Percentiles rank a stretch among this genome's conserved stretches.
Conservation (phyloP, 1,284 basidiomycete genomes). For the Ganoderma boninense region DNA sequence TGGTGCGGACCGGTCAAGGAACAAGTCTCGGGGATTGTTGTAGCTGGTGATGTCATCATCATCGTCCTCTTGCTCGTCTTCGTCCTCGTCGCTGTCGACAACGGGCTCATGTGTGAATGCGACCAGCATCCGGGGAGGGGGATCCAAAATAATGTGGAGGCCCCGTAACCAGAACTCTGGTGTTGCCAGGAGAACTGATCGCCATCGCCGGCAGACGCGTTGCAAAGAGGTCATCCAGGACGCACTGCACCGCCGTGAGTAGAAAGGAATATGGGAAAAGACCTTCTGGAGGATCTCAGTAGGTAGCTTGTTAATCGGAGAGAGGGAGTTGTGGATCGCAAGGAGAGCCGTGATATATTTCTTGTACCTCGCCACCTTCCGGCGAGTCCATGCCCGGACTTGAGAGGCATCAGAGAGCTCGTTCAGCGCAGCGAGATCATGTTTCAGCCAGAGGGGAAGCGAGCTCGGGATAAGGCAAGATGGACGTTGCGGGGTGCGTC, state of each 20-base stretch:
- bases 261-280: not conserved
- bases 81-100: not conserved
- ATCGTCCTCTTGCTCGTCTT: no score
- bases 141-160: no score
- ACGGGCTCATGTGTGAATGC: no score
- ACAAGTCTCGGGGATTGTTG: not conserved
- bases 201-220: constrained; percentile 9
- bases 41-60: no score
- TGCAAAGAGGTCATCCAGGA: not conserved
- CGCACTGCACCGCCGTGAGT: not conserved
- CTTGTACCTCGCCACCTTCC: not conserved
- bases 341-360: not conserved
- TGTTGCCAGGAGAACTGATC: no score
- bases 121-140: no score
- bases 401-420: not conserved
- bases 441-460: not conserved
- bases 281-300: constrained; percentile 7
- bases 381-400: not conserved
- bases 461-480: not conserved
- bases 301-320: constrained; percentile 3
- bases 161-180: no score
- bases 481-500: not conserved
- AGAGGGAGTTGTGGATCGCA: not conserved
- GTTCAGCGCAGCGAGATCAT: not conserved
- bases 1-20: not conserved